Evolutionary conservation across 768 basidiomycete species (phyloP).

Genomic region (Pholiota conissans): DNA sequence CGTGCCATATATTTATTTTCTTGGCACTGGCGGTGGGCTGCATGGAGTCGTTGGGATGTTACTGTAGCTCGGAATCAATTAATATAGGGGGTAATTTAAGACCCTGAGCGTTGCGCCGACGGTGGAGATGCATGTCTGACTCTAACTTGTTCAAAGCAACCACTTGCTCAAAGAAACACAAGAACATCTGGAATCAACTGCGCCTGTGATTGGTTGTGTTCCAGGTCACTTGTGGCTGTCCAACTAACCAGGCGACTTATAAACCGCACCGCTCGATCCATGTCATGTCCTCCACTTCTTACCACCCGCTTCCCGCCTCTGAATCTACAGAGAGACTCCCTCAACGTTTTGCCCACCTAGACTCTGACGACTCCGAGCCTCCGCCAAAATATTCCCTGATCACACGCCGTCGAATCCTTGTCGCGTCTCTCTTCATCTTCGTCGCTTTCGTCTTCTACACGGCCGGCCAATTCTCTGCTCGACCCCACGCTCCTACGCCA

Average conservation of each 20-base stretch:
- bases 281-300: slow-evolving; percentile 15
- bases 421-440: slow-evolving; percentile 35
- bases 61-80: not conserved
- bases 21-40: too few relatives aligned
- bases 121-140: not conserved
- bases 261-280: slow-evolving; percentile 16
- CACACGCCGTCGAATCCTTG: slow-evolving; percentile 30
- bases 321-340: not conserved
- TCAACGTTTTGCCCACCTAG: slow-evolving; percentile 9
- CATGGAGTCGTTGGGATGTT: too few relatives aligned
- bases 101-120: not conserved
- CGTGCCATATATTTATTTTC: not conserved
- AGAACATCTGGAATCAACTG: not conserved
- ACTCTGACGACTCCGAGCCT: slow-evolving; percentile 24
- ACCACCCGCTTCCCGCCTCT: slow-evolving; percentile 12
- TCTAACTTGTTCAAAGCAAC: not conserved
- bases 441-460: slow-evolving; percentile 42
- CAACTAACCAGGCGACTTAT: slow-evolving; percentile 12
- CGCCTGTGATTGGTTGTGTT: not conserved
- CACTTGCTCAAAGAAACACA: not conserved
- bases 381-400: slow-evolving; percentile 19
- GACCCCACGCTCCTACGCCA: slow-evolving; percentile 2
- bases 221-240: slow-evolving; percentile 14
- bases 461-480: slow-evolving; percentile 40
- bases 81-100: not conserved